These are phyloP conservation scores for Neodidymelliopsis sp. DNA, from an alignment of 2,329 filamentous ascomycete species.

Conservation along the genomic window DNA sequence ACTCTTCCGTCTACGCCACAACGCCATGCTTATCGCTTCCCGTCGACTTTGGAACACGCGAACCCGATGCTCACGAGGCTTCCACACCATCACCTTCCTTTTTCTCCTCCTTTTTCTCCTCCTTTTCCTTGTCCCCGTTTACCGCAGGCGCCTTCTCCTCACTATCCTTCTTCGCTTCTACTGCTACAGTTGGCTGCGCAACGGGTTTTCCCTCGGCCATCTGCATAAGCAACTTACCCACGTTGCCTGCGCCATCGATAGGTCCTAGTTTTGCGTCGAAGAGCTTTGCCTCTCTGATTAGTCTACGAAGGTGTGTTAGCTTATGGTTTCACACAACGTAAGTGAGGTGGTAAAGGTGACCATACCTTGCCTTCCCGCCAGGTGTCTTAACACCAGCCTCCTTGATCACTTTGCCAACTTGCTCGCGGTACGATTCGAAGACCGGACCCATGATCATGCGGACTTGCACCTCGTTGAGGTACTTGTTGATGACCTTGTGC, in stretches of 20 bases:
- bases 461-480: constrained; percentile 78
- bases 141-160: background rate
- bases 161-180: constrained; percentile 7
- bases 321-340: background rate
- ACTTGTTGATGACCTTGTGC: constrained; percentile 82
- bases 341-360: constrained; percentile 30
- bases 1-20: no score
- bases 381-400: constrained; percentile 71
- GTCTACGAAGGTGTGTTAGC: constrained; percentile 58
- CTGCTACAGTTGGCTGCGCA: constrained; percentile 21
- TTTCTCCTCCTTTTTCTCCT: background rate
- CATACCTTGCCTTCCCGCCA: constrained; percentile 73
- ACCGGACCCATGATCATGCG: constrained; percentile 86
- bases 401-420: constrained; percentile 75
- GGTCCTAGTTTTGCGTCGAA: constrained; percentile 76
- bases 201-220: constrained; percentile 67
- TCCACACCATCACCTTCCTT: background rate
- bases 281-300: constrained; percentile 77
- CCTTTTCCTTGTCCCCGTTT: constrained; percentile 1
- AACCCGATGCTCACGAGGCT: background rate
- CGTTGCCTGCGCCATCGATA: constrained; percentile 78
- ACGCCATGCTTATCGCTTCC: no score
- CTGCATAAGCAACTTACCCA: constrained; percentile 72
- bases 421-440: constrained; percentile 80
- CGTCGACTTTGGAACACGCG: no score